Percentiles rank a stretch among this genome's conserved stretches.
Conservation (phyloP, 2,329 filamentous ascomycete species). For the Penicillium sp. region DNA sequence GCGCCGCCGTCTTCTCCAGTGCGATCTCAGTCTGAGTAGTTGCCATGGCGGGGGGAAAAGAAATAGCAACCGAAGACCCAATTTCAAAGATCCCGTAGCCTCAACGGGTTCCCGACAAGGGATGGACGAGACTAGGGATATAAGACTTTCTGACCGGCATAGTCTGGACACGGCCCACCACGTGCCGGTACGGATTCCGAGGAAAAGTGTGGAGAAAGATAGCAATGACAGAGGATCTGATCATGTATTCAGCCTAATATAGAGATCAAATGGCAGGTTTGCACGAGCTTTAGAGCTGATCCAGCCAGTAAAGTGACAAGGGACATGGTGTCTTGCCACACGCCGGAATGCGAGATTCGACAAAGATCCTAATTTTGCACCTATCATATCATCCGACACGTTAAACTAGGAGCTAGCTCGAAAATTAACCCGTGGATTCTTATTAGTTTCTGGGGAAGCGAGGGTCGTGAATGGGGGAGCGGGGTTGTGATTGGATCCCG, state of each 20-base stretch:
- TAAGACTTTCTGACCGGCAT: constrained; percentile 1
- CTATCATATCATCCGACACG: constrained; percentile 6
- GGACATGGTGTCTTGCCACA: constrained; percentile 4
- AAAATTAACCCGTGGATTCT: constrained; percentile 3
- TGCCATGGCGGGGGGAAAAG: constrained; percentile 10
- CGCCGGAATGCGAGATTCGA: constrained; percentile 6
- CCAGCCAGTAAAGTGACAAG: background rate
- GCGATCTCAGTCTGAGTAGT: constrained; percentile 16
- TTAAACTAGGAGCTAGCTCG: background rate
- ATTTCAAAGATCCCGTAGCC: background rate
- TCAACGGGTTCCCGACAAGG: background rate
- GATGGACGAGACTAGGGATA: constrained; percentile 1
- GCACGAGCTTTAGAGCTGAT: constrained; percentile 5
- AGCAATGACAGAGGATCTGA: background rate
- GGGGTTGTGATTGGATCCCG: constrained; percentile 10
- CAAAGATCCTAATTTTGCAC: constrained; percentile 11
- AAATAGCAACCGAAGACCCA: background rate
- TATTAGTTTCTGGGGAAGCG: constrained; percentile 15
- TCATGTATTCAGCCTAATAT: constrained; percentile 8
- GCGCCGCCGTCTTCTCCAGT: constrained; percentile 25
- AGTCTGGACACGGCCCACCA: background rate
- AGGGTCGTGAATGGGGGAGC: background rate
- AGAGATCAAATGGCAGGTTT: background rate
- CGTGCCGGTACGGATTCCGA: constrained; percentile 3
- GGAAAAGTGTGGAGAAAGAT: constrained; percentile 12